These are phyloP conservation scores for Trichosanthes cucumerina DNA, from an alignment of 306 rosid genomes.

Conservation along the genomic window DNA sequence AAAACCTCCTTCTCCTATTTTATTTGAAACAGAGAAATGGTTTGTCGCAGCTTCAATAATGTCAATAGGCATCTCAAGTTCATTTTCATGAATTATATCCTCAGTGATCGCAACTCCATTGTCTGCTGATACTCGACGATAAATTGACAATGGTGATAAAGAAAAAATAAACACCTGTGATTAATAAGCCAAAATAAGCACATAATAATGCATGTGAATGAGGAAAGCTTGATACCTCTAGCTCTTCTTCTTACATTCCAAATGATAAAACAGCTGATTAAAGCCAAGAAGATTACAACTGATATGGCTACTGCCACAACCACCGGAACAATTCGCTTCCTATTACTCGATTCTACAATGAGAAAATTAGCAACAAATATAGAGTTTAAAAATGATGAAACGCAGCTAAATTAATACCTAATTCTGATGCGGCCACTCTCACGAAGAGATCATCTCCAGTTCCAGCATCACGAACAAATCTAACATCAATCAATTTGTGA, in stretches of 20 bases:
- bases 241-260: background rate
- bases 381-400: too few species aligned
- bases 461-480: background rate
- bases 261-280: background rate
- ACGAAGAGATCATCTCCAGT: background rate
- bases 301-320: background rate
- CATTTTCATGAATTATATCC: background rate
- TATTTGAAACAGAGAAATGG: background rate
- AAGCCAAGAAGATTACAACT: background rate
- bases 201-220: background rate
- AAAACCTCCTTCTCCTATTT: conserved; percentile 19
- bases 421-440: conserved; percentile 4
- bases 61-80: background rate
- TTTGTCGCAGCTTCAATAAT: background rate
- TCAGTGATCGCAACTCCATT: background rate
- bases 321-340: background rate
- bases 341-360: background rate
- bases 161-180: too few species aligned
- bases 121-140: background rate
- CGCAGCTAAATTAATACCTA: background rate
- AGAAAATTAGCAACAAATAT: too few species aligned
- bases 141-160: too few species aligned
- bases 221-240: background rate
- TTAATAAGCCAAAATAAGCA: too few species aligned
- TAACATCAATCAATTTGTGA: conserved; percentile 18